Conservation (phyloP, 176 grass and related monocot species). For the Lolium rigidum region DNA sequence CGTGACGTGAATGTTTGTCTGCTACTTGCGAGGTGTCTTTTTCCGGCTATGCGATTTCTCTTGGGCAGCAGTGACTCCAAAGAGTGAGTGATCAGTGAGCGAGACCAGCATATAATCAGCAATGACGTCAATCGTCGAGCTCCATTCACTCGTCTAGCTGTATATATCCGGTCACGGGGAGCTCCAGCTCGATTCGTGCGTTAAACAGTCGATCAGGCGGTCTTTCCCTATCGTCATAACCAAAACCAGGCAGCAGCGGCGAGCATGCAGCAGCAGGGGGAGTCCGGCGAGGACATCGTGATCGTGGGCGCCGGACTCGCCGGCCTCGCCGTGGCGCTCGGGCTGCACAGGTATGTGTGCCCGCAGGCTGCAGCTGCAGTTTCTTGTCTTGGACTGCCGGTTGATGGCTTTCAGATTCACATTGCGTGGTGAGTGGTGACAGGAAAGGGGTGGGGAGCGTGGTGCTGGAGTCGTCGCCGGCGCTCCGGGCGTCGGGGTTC, state of each 20-base stretch:
- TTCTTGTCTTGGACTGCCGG: not conserved
- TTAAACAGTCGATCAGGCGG: too few species aligned
- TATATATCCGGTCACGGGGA: not conserved
- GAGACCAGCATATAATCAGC: not conserved
- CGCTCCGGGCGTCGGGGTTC: slow-evolving; percentile 66
- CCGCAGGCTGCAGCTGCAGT: not conserved
- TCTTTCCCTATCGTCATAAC: too few species aligned
- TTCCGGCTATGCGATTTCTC: not conserved
- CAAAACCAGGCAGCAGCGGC: not conserved
- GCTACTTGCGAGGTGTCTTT: too few species aligned
- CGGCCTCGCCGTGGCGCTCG: slow-evolving; percentile 51
- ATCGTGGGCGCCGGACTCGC: slow-evolving; percentile 58
- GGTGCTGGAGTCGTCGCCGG: slow-evolving; percentile 79
- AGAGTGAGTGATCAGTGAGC: too few species aligned
- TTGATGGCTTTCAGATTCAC: not conserved
- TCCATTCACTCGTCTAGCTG: not conserved
- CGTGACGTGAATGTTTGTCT: too few species aligned
- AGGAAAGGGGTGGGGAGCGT: slow-evolving; percentile 75
- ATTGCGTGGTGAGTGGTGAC: not conserved
- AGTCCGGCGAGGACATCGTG: slow-evolving; percentile 53
- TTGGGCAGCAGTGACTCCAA: not conserved
- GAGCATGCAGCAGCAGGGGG: not conserved
- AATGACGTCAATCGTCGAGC: not conserved
- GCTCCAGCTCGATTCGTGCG: too few species aligned
- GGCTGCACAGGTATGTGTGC: slow-evolving; percentile 50